Conservation (phyloP, 2,329 filamentous ascomycete genomes). For the Trichoderma koningiopsis region DNA sequence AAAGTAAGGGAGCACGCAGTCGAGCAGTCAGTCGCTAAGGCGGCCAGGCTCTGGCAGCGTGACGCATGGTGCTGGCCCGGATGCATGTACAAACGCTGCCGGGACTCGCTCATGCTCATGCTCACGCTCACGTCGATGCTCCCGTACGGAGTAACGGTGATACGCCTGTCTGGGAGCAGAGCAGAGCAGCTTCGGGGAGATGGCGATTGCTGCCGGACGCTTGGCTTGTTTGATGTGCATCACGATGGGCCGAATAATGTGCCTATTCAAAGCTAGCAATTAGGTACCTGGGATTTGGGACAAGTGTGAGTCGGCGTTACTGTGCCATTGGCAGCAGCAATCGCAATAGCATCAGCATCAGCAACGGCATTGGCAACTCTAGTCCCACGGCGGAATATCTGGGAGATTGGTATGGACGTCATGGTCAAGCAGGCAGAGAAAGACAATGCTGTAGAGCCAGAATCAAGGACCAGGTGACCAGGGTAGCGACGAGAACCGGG, state of each 20-base stretch:
- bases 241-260: background rate
- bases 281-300: background rate
- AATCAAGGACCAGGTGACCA: constrained; percentile 5
- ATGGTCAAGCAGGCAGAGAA: background rate
- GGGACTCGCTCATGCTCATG: background rate
- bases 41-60: constrained; percentile 2
- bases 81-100: background rate
- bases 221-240: background rate
- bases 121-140: background rate
- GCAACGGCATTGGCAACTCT: background rate
- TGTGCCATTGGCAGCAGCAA: background rate
- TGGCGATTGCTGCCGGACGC: background rate
- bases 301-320: background rate
- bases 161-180: background rate
- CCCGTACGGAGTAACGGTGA: background rate
- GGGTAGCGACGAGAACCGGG: constrained; percentile 7
- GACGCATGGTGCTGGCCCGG: constrained; percentile 18
- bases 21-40: background rate
- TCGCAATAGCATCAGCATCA: background rate
- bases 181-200: background rate
- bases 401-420: background rate
- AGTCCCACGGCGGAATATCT: background rate
- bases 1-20: constrained; percentile 2
- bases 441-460: background rate
- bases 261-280: background rate